These are phyloP conservation scores for Epichloe sp. DNA, from an alignment of 2,329 filamentous ascomycete genomes.

Conservation along the genomic window DNA sequence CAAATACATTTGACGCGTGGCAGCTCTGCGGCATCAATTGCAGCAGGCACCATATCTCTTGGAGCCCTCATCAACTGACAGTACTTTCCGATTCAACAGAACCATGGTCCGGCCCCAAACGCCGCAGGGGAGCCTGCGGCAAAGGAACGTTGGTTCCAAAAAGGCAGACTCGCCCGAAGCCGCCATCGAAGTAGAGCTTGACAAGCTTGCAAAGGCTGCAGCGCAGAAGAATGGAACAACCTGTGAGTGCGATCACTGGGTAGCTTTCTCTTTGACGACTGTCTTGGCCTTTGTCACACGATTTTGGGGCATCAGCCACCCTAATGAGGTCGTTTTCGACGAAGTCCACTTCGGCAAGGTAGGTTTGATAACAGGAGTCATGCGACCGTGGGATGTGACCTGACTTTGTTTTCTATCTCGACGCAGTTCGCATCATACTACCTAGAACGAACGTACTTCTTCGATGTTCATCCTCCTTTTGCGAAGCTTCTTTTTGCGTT, in stretches of 20 bases:
- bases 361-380: slow-evolving; percentile 17
- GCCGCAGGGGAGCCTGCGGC: slow-evolving; percentile 46
- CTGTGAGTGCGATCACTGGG: slow-evolving; percentile 73
- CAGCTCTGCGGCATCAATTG: background rate
- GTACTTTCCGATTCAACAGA: slow-evolving; percentile 8
- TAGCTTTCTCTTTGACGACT: slow-evolving; percentile 67
- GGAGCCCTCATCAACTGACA: background rate
- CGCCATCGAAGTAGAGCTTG: slow-evolving; percentile 34
- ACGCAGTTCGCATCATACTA: slow-evolving; percentile 63
- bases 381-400: background rate
- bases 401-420: background rate
- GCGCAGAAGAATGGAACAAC: slow-evolving; percentile 22
- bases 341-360: slow-evolving; percentile 99
- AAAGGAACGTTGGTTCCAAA: slow-evolving; percentile 42
- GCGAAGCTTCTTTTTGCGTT: slow-evolving; percentile 96
- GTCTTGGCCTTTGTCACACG: slow-evolving; percentile 75
- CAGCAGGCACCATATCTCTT: background rate
- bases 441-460: slow-evolving; percentile 95
- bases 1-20: background rate
- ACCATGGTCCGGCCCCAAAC: slow-evolving; percentile 35
- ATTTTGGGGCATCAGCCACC: slow-evolving; percentile 93
- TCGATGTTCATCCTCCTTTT: slow-evolving; percentile 97
- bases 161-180: slow-evolving; percentile 28
- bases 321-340: slow-evolving; percentile 94
- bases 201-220: slow-evolving; percentile 32